Evolutionary conservation across 2,329 filamentous ascomycete species (phyloP).

Genomic region (Sphaceloma murrayae): DNA sequence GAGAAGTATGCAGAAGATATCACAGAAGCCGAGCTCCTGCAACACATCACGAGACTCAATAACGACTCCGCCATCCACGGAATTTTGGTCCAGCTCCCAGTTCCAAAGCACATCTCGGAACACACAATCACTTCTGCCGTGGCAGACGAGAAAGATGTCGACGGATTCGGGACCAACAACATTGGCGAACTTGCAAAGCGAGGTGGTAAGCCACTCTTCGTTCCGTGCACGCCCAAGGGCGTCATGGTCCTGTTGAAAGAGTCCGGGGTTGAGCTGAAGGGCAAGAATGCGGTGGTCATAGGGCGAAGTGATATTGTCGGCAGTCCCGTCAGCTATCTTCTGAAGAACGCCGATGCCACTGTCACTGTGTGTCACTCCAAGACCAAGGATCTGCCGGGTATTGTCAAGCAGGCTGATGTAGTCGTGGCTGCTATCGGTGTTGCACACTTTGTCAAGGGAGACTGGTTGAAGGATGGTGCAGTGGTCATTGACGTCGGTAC

Average conservation of each 20-base stretch:
- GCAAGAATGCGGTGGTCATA: constrained; percentile 90
- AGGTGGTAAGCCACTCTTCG: constrained; percentile 78
- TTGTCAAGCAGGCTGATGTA: constrained; percentile 78
- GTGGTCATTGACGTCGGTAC: constrained; percentile 97
- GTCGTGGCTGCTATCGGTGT: constrained; percentile 86
- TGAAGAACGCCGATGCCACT: constrained; percentile 92
- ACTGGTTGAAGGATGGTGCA: constrained; percentile 90
- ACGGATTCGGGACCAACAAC: constrained; percentile 88
- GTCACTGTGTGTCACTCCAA: constrained; percentile 94
- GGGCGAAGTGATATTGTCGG: constrained; percentile 96
- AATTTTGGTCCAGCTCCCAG: constrained; percentile 84
- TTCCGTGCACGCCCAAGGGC: constrained; percentile 92
- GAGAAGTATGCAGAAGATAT: constrained; percentile 74
- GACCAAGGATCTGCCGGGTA: constrained; percentile 61
- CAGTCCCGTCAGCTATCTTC: constrained; percentile 87
- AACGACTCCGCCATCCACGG: constrained; percentile 79
- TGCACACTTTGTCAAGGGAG: constrained; percentile 79
- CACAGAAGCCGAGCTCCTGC: constrained; percentile 74
- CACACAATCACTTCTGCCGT: constrained; percentile 84
- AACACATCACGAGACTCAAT: constrained; percentile 73
- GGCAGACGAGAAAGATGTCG: constrained; percentile 89
- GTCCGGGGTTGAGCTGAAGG: constrained; percentile 69
- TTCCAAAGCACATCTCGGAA: constrained; percentile 84
- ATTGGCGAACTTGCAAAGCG: constrained; percentile 96
- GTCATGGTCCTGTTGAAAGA: constrained; percentile 88